phyloP scores from a whole-genome alignment of 2,329 filamentous ascomycete genomes.

The Mycogone perniciosa region DNA sequence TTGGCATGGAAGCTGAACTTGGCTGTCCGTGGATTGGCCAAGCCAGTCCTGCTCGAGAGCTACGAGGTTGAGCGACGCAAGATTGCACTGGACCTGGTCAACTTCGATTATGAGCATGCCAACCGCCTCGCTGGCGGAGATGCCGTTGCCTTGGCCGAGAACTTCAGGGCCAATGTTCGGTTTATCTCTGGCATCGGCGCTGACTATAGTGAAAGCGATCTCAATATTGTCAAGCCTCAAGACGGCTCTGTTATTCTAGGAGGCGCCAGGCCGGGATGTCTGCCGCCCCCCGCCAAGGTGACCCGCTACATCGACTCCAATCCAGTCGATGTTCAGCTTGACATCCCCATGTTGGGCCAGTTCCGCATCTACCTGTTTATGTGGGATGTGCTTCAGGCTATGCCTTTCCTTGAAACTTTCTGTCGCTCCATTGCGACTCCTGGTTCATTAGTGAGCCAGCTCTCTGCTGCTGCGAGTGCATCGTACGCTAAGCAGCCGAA shows the following conservation, averaged over 20 bases:
- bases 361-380: constrained; percentile 70
- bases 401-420: constrained; percentile 53
- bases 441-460: constrained; percentile 51
- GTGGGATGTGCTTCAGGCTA: constrained; percentile 51
- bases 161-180: constrained; percentile 63
- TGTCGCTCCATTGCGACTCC: constrained; percentile 47
- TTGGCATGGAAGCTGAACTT: constrained; percentile 51
- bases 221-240: constrained; percentile 36
- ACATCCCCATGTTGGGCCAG: constrained; percentile 71
- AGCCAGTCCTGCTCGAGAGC: constrained; percentile 38
- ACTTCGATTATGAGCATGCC: constrained; percentile 54
- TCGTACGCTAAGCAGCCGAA: constrained; percentile 58
- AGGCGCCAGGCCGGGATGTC: constrained; percentile 46
- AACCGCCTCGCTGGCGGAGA: constrained; percentile 57
- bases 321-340: constrained; percentile 69
- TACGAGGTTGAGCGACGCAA: constrained; percentile 48
- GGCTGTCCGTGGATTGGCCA: constrained; percentile 38
- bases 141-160: constrained; percentile 55
- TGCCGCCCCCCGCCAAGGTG: constrained; percentile 61
- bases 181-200: constrained; percentile 70
- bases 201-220: constrained; percentile 46
- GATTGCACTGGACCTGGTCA: constrained; percentile 61
- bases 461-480: constrained; percentile 51
- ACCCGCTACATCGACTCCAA: constrained; percentile 73
- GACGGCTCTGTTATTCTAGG: constrained; percentile 36